Evolutionary conservation across 2,329 filamentous ascomycete genomes (phyloP).

Genomic region (Ceratocystis alfenasii): DNA sequence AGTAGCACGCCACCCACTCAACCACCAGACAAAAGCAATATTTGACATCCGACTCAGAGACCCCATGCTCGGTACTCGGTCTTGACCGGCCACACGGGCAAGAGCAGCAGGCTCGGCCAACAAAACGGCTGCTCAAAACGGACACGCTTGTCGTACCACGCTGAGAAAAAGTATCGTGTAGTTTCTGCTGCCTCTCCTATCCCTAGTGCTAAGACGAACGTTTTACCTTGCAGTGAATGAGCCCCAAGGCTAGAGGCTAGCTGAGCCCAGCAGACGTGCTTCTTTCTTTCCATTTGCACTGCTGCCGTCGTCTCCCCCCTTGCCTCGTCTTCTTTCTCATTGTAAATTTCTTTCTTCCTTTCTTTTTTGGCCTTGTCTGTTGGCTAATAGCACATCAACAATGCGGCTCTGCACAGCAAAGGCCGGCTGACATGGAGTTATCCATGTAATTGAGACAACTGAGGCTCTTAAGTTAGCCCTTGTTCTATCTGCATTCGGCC

Average conservation of each 20-base stretch:
- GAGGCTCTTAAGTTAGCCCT: constrained; percentile 14
- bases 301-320: too few relatives aligned
- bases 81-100: too few relatives aligned
- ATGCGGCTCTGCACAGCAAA: constrained; percentile 1
- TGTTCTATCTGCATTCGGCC: constrained; percentile 17
- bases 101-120: too few relatives aligned
- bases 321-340: too few relatives aligned
- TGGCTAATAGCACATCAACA: background rate
- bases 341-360: background rate
- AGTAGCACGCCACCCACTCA: background rate
- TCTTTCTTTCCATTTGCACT: too few relatives aligned
- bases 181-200: background rate
- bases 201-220: background rate
- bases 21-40: background rate
- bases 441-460: constrained; percentile 3
- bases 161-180: too few relatives aligned
- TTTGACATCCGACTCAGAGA: background rate
- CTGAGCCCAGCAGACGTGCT: too few relatives aligned
- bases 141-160: too few relatives aligned
- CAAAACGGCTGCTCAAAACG: too few relatives aligned
- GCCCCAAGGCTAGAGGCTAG: too few relatives aligned
- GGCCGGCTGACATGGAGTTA: background rate
- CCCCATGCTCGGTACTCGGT: background rate
- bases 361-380: background rate
- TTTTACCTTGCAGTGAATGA: too few relatives aligned